Conservation (phyloP, 371 early-diverging fungal species). For the Mucor mucedo region DNA sequence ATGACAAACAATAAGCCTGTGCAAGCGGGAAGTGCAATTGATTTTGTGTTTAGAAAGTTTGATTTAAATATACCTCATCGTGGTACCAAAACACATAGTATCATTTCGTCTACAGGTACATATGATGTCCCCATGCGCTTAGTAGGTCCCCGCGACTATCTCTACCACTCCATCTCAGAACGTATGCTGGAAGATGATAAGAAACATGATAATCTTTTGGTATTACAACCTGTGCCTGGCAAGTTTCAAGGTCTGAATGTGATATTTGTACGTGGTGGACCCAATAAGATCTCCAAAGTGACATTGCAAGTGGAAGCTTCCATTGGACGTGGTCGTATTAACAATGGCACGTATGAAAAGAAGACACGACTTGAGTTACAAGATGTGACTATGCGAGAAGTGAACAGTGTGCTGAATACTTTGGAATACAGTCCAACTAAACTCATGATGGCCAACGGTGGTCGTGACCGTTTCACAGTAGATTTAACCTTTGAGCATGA, state of each 20-base stretch:
- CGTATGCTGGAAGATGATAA: constrained; percentile 30
- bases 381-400: constrained; percentile 35
- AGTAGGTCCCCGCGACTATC: constrained; percentile 39
- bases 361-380: constrained; percentile 16
- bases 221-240: constrained; percentile 50
- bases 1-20: constrained; percentile 63
- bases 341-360: constrained; percentile 14
- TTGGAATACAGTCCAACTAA: constrained; percentile 41
- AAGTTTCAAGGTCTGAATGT: constrained; percentile 61
- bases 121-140: constrained; percentile 35
- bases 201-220: constrained; percentile 10
- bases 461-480: constrained; percentile 40
- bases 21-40: constrained; percentile 57
- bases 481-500: constrained; percentile 30
- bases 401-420: constrained; percentile 44
- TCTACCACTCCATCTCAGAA: constrained; percentile 35
- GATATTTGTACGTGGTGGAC: constrained; percentile 59
- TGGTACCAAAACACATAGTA: constrained; percentile 39
- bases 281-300: constrained; percentile 26
- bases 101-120: constrained; percentile 36
- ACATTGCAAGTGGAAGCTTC: constrained; percentile 34
- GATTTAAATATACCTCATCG: constrained; percentile 54
- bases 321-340: constrained; percentile 30
- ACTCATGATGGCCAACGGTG: constrained; percentile 47
- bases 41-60: constrained; percentile 55